Conservation (phyloP, 1,284 basidiomycete species). For the Heterobasidion occidentale region DNA sequence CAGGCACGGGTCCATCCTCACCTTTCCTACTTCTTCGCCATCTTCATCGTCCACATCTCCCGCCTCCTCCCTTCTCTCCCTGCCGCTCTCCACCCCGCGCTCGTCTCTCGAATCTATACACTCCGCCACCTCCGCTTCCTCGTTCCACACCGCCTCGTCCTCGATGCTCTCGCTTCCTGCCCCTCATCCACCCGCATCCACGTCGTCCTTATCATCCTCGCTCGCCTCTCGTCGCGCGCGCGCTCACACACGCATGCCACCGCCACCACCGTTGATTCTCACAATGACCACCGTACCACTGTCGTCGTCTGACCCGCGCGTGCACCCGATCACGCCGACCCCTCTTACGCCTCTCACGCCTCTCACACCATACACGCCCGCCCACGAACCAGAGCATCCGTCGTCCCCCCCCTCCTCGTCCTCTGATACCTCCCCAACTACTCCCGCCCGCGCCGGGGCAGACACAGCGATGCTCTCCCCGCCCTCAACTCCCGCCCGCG, state of each 20-base stretch:
- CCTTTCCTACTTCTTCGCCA: slow-evolving; percentile 5
- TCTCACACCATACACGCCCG: slow-evolving; percentile 10
- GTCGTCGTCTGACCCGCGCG: slow-evolving; percentile 13
- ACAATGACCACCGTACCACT: slow-evolving; percentile 20
- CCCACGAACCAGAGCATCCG: neutral
- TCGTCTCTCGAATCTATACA: too few species aligned
- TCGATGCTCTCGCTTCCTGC: neutral
- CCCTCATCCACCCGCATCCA: neutral
- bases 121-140: too few species aligned
- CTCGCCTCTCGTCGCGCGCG: slow-evolving; percentile 11
- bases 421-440: neutral
- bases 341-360: slow-evolving; percentile 9
- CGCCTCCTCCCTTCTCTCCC: slow-evolving; percentile 4
- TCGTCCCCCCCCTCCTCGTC: neutral
- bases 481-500: slow-evolving; percentile 15
- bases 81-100: neutral
- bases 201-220: neutral
- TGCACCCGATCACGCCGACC: neutral
- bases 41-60: neutral
- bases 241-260: neutral
- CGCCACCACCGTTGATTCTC: slow-evolving; percentile 21
- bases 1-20: slow-evolving; percentile 28
- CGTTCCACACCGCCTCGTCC: neutral
- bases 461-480: slow-evolving; percentile 5
- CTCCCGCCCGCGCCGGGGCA: neutral